Evolutionary conservation across 23 red algal genomes (phyloP).

Genomic region (Rhodosorus marinus): DNA sequence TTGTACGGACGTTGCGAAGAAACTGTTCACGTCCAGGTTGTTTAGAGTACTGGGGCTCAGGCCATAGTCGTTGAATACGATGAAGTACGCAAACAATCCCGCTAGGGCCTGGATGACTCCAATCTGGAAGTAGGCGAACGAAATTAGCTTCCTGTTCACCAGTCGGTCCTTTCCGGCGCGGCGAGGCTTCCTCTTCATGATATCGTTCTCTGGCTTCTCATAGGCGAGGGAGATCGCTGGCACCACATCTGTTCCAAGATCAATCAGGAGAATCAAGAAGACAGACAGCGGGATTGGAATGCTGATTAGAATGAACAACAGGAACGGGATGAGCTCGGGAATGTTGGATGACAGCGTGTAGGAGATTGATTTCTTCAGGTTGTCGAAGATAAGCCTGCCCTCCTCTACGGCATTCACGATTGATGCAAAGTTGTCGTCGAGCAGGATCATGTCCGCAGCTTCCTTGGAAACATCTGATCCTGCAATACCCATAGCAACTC

Average conservation of each 20-base stretch:
- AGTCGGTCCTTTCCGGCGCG: conserved; percentile 49
- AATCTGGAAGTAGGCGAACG: conserved; percentile 68
- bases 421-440: conserved; percentile 95
- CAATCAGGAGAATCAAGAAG: conserved; percentile 68
- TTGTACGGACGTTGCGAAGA: too few relatives aligned
- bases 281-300: conserved; percentile 44
- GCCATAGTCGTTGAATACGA: conserved; percentile 49
- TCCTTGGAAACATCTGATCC: conserved; percentile 96
- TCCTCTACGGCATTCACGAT: conserved; percentile 96
- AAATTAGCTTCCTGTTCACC: conserved; percentile 57
- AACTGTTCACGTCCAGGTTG: too few relatives aligned
- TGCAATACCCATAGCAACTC: conserved; percentile 88
- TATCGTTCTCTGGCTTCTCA: conserved; percentile 53
- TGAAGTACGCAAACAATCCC: conserved; percentile 51
- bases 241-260: conserved; percentile 62
- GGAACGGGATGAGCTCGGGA: conserved; percentile 65
- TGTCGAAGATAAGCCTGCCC: conserved; percentile 93
- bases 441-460: conserved; percentile 88
- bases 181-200: conserved; percentile 55
- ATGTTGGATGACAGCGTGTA: conserved; percentile 90
- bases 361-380: conserved; percentile 85
- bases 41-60: conserved; percentile 9
- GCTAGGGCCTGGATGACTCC: conserved; percentile 60
- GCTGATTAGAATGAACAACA: conserved; percentile 49
- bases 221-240: conserved; percentile 71